phyloP scores from a whole-genome alignment of 495 filamentous ascomycete genomes.

The Tuber umbilicatum region DNA sequence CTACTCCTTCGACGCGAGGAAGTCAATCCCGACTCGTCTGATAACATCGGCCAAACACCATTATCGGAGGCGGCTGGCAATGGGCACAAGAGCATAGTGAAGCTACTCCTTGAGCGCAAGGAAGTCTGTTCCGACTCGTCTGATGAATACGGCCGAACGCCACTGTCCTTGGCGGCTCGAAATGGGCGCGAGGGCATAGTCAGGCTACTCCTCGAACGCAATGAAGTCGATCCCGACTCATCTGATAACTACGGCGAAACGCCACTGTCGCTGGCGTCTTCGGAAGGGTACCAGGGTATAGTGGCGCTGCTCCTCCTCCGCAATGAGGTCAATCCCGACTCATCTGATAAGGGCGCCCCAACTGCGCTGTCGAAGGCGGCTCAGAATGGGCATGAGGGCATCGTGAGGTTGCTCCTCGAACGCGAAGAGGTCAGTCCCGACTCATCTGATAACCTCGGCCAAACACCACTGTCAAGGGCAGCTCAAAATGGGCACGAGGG shows the following conservation, averaged over 20 bases:
- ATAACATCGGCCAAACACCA: neutral
- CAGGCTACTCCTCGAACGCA: neutral
- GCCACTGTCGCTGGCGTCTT: neutral
- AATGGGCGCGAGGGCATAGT: neutral
- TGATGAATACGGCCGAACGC: neutral
- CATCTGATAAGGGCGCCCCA: neutral
- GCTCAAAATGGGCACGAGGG: constrained; percentile 25
- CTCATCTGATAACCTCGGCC: constrained; percentile 9
- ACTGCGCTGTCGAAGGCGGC: neutral
- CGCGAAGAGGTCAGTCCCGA: constrained; percentile 8
- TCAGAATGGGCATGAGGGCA: neutral
- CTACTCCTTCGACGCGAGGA: neutral
- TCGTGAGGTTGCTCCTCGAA: neutral
- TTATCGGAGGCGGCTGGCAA: neutral
- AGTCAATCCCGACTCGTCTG: neutral
- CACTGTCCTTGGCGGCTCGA: neutral
- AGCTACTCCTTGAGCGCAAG: neutral
- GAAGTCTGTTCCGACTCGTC: neutral
- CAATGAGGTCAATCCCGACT: neutral
- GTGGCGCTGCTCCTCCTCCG: neutral
- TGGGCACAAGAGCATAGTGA: neutral
- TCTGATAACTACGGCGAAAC: neutral
- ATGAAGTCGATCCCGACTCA: neutral
- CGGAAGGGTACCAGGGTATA: neutral
- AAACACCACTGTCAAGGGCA: constrained; percentile 19